Conservation (phyloP, 1,284 basidiomycete species). For the Cutaneotrichosporon cyanovorans region DNA sequence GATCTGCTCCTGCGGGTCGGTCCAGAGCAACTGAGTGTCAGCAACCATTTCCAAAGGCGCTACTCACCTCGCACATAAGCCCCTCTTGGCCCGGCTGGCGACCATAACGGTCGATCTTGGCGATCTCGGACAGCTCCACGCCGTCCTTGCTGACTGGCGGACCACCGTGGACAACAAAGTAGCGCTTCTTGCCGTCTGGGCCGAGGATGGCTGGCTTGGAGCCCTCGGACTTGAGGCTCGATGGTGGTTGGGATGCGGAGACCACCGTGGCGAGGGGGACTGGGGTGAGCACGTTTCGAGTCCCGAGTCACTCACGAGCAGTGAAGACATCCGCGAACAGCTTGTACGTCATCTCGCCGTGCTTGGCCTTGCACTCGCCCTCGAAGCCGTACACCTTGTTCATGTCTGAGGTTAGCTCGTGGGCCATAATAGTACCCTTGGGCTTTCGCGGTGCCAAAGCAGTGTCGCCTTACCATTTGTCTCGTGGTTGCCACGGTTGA, state of each 20-base stretch:
- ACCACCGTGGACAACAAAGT: conserved; percentile 93
- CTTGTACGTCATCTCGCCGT: conserved; percentile 81
- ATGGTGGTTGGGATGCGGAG: conserved; percentile 60
- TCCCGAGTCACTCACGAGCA: conserved; percentile 54
- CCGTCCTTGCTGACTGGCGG: conserved; percentile 84
- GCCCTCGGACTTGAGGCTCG: conserved; percentile 41
- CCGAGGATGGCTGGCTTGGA: conserved; percentile 59
- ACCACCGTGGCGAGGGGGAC: conserved; percentile 87
- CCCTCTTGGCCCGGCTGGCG: conserved; percentile 91
- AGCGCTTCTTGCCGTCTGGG: conserved; percentile 75
- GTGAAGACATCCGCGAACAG: conserved; percentile 90
- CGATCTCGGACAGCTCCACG: conserved; percentile 86
- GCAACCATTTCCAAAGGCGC: too few relatives aligned
- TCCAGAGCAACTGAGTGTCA: conserved; percentile 65
- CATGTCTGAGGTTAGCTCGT: conserved; percentile 53
- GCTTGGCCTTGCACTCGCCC: conserved; percentile 92
- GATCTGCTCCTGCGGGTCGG: conserved; percentile 80
- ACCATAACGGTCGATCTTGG: conserved; percentile 77
- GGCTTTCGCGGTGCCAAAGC: conserved; percentile 1
- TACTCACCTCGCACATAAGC: conserved; percentile 66
- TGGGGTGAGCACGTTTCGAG: conserved; percentile 34
- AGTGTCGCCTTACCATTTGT: conserved; percentile 60
- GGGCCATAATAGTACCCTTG: background rate
- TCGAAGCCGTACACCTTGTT: conserved; percentile 84
- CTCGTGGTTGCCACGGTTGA: conserved; percentile 97